A percentile compares a stretch with the other conserved stretches of the same genome.
phyloP scores from a whole-genome alignment of 192 early-diverging fungal genomes.

The Chytriomyces hyalinus region DNA sequence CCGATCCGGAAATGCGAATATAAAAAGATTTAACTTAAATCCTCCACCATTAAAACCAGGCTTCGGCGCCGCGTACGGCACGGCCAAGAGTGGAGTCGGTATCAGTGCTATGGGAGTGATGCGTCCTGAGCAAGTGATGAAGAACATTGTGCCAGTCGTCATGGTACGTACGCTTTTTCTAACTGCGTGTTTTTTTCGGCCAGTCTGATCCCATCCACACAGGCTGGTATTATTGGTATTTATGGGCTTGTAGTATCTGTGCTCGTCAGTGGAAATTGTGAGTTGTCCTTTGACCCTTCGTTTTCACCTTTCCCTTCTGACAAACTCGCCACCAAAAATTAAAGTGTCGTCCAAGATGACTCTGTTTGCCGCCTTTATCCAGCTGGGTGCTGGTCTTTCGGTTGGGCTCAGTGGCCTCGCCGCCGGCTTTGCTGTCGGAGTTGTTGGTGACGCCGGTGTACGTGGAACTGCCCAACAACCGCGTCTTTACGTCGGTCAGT shows the following conservation, averaged over 20 bases:
- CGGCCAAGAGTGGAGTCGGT: slow-evolving; percentile 95
- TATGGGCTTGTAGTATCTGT: slow-evolving; percentile 98
- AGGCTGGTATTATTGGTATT: slow-evolving; percentile 94
- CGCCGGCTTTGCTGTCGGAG: slow-evolving; percentile 96
- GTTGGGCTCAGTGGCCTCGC: slow-evolving; percentile 92
- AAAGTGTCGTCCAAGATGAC: slow-evolving; percentile 41
- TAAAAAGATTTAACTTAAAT: not conserved
- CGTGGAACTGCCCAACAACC: slow-evolving; percentile 87
- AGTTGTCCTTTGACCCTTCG: slow-evolving; percentile 26
- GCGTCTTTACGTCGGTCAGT: slow-evolving; percentile 83
- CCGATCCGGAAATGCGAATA: not conserved
- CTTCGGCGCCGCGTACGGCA: slow-evolving; percentile 97
- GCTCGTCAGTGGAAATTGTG: slow-evolving; percentile 74
- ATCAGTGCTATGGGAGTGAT: slow-evolving; percentile 93
- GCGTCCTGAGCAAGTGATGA: slow-evolving; percentile 80
- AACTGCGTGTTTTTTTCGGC: not conserved
- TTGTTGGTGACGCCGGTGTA: slow-evolving; percentile 96
- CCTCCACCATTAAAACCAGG: slow-evolving; percentile 52
- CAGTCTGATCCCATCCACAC: not conserved
- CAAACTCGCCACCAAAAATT: not conserved
- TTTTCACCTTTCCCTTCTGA: not conserved
- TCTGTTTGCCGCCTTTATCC: slow-evolving; percentile 81
- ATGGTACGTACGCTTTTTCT: slow-evolving; percentile 63
- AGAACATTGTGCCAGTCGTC: slow-evolving; percentile 88
- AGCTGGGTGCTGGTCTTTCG: slow-evolving; percentile 91